Conservation (phyloP, 495 filamentous ascomycete genomes). For the Aspergillus kassunensis region DNA sequence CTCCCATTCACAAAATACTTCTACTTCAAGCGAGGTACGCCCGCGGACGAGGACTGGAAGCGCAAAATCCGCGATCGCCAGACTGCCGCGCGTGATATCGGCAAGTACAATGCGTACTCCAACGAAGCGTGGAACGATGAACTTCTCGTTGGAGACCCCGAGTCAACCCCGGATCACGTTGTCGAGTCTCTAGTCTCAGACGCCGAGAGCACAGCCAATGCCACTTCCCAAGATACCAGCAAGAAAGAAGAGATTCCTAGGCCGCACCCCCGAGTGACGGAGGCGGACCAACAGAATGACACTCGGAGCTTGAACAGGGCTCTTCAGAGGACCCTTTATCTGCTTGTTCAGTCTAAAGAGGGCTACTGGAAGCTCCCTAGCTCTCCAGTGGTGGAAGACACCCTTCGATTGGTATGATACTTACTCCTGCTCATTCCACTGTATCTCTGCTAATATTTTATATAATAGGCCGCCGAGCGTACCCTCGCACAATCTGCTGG, state of each 20-base stretch:
- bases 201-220: conserved; percentile 64
- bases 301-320: conserved; percentile 69
- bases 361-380: conserved; percentile 78
- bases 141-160: conserved; percentile 64
- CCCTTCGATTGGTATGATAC: conserved; percentile 69
- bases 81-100: conserved; percentile 77
- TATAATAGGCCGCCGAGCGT: conserved; percentile 69
- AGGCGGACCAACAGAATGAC: conserved; percentile 76
- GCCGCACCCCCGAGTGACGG: conserved; percentile 65
- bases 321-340: conserved; percentile 76
- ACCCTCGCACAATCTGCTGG: conserved; percentile 73
- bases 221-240: conserved; percentile 57
- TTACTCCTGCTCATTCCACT: too few relatives aligned
- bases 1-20: conserved; percentile 89
- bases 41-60: conserved; percentile 84
- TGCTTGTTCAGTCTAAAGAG: conserved; percentile 67
- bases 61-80: conserved; percentile 72
- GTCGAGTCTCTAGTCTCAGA: conserved; percentile 69
- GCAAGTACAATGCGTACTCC: conserved; percentile 78
- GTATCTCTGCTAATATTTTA: not conserved
- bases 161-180: conserved; percentile 56
- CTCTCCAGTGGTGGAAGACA: conserved; percentile 64
- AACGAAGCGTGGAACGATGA: conserved; percentile 89
- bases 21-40: conserved; percentile 92
- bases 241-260: conserved; percentile 66